These are phyloP conservation scores for Russula virescens DNA, from an alignment of 768 basidiomycete species.

Conservation along the genomic window DNA sequence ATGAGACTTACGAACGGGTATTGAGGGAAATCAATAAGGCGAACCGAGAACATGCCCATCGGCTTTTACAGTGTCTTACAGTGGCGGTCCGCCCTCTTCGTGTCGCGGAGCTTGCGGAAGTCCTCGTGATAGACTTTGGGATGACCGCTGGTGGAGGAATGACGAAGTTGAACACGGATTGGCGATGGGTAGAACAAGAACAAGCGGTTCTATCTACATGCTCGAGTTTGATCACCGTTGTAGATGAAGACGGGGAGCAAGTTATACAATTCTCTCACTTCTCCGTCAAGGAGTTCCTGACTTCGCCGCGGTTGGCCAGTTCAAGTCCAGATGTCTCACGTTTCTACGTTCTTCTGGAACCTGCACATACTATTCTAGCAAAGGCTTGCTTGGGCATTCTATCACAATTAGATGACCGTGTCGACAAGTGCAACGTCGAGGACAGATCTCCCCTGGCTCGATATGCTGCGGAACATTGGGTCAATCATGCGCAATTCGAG, in stretches of 20 bases:
- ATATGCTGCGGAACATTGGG: background rate
- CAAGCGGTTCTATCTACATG: background rate
- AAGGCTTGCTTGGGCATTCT: background rate
- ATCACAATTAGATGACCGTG: background rate
- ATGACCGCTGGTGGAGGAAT: background rate
- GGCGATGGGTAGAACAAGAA: background rate
- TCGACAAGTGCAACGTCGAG: background rate
- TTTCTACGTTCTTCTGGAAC: background rate
- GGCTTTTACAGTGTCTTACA: background rate
- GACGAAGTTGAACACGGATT: background rate
- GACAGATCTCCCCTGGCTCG: background rate
- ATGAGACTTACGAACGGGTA: background rate
- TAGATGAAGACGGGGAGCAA: background rate
- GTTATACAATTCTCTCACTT: constrained; percentile 1
- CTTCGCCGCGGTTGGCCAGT: background rate
- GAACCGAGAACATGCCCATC: background rate
- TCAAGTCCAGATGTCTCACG: background rate
- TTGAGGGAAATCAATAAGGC: background rate
- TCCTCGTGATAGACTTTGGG: background rate
- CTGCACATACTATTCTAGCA: background rate
- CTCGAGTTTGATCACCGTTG: background rate
- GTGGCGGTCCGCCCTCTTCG: background rate
- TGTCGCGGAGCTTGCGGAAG: background rate
- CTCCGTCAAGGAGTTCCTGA: constrained; percentile 5
- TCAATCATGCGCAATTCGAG: background rate